These are phyloP conservation scores for Corrigiola litoralis DNA, from an alignment of 179 eudicot species.

Conservation along the genomic window DNA sequence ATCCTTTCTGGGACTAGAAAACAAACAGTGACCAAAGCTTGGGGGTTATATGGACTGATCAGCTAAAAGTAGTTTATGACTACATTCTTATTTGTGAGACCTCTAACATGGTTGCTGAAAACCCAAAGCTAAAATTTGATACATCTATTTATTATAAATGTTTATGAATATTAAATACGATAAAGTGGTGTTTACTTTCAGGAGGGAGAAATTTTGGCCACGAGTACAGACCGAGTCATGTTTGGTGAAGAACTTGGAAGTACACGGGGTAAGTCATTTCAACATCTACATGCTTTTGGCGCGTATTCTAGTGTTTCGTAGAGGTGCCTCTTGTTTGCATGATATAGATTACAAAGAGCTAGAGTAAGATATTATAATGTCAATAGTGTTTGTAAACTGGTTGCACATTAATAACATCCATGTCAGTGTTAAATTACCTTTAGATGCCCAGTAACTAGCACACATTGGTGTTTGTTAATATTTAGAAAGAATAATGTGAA, in stretches of 20 bases:
- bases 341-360: neutral
- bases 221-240: constrained; percentile 38
- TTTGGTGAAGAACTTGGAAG: constrained; percentile 44
- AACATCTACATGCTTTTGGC: neutral
- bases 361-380: neutral
- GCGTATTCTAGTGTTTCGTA: neutral
- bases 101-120: no score
- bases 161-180: constrained; percentile 8
- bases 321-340: neutral
- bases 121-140: no score
- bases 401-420: neutral
- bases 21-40: no score
- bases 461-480: neutral
- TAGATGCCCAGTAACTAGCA: neutral
- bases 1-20: no score
- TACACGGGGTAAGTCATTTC: constrained; percentile 43
- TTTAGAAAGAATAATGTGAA: neutral
- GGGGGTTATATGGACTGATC: no score
- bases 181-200: constrained; percentile 22
- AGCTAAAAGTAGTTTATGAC: no score
- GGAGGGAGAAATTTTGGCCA: constrained; percentile 61
- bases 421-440: neutral
- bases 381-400: neutral
- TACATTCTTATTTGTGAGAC: no score
- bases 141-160: neutral